Percentiles rank a stretch among this genome's conserved stretches.
These are phyloP conservation scores for Mrakia blollopis DNA, from an alignment of 768 basidiomycete genomes.

Conservation along the genomic window DNA sequence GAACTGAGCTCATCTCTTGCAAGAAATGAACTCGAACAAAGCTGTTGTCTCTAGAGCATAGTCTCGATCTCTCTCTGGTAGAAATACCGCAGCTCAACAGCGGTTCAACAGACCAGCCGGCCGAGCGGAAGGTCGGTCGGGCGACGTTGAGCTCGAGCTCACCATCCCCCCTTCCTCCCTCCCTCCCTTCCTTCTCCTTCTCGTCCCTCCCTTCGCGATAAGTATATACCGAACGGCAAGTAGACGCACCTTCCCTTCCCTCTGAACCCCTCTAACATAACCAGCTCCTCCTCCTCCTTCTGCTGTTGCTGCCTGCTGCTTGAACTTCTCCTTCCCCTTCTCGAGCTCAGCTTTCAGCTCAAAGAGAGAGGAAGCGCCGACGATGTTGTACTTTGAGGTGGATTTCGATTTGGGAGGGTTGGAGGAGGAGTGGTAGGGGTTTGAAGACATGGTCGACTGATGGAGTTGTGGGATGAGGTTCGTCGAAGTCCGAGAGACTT, in stretches of 20 bases:
- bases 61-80: too few relatives aligned
- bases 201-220: not conserved
- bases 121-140: too few relatives aligned
- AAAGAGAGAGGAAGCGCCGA: constrained; percentile 56
- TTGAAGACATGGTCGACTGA: not conserved
- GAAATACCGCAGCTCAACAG: too few relatives aligned
- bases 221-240: not conserved
- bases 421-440: constrained; percentile 4
- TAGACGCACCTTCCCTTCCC: constrained; percentile 61
- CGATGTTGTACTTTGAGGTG: constrained; percentile 24
- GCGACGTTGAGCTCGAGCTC: not conserved
- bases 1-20: not conserved
- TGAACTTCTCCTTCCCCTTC: constrained; percentile 58
- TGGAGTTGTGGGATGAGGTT: too few relatives aligned
- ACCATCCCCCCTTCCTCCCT: constrained; percentile 1
- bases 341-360: constrained; percentile 64
- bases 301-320: constrained; percentile 60
- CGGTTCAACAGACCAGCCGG: too few relatives aligned
- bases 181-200: not conserved
- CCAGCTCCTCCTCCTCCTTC: constrained; percentile 56
- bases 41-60: too few relatives aligned
- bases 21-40: not conserved
- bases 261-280: constrained; percentile 57
- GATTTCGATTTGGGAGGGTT: not conserved
- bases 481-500: too few relatives aligned